These are phyloP conservation scores for Salix exigua DNA, from an alignment of 345 rosid species.

Conservation along the genomic window DNA sequence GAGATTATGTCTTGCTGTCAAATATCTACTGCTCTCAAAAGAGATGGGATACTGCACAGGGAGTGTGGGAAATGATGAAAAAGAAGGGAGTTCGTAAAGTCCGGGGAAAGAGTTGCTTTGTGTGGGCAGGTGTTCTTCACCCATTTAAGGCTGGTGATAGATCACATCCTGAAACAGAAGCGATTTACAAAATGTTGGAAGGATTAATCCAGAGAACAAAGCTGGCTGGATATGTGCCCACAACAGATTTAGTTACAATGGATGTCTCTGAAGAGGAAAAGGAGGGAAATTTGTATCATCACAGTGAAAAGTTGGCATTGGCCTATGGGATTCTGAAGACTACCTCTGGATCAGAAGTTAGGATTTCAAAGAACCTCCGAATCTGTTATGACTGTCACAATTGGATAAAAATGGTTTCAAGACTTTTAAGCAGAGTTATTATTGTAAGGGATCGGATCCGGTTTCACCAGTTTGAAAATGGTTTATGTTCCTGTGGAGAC, in stretches of 20 bases:
- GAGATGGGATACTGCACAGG: conserved; percentile 63
- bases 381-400: conserved; percentile 76
- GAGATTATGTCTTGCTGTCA: conserved; percentile 75
- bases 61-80: conserved; percentile 61
- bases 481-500: conserved; percentile 68
- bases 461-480: conserved; percentile 79
- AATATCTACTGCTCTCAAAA: conserved; percentile 64
- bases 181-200: conserved; percentile 50
- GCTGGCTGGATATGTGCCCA: conserved; percentile 58
- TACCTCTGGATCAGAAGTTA: conserved; percentile 59
- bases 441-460: conserved; percentile 70
- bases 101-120: conserved; percentile 80
- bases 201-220: conserved; percentile 41
- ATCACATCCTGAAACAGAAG: conserved; percentile 60
- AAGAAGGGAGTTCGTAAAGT: conserved; percentile 54
- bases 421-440: conserved; percentile 53
- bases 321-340: conserved; percentile 74
- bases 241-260: conserved; percentile 72
- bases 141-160: conserved; percentile 66
- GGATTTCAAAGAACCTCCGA: conserved; percentile 69
- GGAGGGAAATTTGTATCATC: conserved; percentile 62
- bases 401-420: conserved; percentile 69
- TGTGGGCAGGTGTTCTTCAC: conserved; percentile 58
- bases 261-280: conserved; percentile 85
- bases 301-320: conserved; percentile 78